A percentile compares a stretch with the other conserved stretches of the same genome.
These are phyloP conservation scores for Ustilago esculenta DNA, from an alignment of 1,284 basidiomycete genomes.

Conservation along the genomic window DNA sequence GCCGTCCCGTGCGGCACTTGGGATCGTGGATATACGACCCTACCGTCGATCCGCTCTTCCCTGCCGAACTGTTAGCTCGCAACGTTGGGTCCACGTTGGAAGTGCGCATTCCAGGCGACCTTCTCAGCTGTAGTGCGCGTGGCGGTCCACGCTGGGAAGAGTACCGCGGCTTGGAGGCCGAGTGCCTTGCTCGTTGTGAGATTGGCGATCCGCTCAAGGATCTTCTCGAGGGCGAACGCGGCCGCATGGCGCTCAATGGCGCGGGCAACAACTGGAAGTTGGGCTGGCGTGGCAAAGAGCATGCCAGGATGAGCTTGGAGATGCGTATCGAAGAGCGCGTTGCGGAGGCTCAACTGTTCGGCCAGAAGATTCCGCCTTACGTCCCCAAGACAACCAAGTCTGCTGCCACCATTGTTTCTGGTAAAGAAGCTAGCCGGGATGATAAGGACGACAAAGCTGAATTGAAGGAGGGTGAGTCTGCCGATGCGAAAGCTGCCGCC, in stretches of 20 bases:
- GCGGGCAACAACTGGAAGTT: constrained; percentile 53
- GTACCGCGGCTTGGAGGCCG: constrained; percentile 19
- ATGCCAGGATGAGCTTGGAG: constrained; percentile 55
- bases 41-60: constrained; percentile 53
- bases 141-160: constrained; percentile 35
- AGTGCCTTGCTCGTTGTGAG: constrained; percentile 24
- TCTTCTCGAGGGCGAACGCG: constrained; percentile 24
- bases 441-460: not conserved
- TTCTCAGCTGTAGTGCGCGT: constrained; percentile 30
- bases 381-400: not conserved
- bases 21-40: constrained; percentile 63
- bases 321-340: constrained; percentile 44
- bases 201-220: constrained; percentile 36
- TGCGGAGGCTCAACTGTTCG: constrained; percentile 36
- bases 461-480: not conserved
- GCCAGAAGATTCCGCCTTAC: constrained; percentile 6
- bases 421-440: not conserved
- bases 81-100: constrained; percentile 65
- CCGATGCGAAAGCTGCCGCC: constrained; percentile 1
- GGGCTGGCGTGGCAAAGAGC: constrained; percentile 63
- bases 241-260: constrained; percentile 17
- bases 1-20: constrained; percentile 58
- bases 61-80: constrained; percentile 59
- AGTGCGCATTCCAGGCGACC: constrained; percentile 60
- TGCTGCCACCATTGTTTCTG: not conserved